phyloP scores from a whole-genome alignment of 768 basidiomycete genomes.

The Trametes gibbosa region DNA sequence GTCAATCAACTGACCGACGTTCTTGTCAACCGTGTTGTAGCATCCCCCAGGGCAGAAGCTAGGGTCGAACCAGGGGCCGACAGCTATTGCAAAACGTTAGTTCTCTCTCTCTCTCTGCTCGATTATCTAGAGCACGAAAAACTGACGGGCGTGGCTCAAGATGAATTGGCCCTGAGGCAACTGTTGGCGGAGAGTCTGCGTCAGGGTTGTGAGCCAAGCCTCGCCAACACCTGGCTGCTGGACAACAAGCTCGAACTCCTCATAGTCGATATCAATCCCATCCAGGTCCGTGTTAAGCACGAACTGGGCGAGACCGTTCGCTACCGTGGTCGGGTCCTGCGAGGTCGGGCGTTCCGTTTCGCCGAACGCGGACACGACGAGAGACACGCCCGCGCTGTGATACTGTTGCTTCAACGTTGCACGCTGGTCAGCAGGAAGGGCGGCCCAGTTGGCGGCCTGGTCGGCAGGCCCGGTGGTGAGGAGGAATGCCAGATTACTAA shows the following conservation, averaged over 20 bases:
- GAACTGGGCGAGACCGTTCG: constrained; percentile 43
- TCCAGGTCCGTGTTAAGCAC: constrained; percentile 44
- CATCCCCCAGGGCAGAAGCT: constrained; percentile 36
- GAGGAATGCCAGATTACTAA: constrained; percentile 42
- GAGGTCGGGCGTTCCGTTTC: constrained; percentile 43
- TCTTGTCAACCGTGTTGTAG: constrained; percentile 36
- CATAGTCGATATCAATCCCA: constrained; percentile 55
- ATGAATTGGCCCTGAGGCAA: constrained; percentile 27
- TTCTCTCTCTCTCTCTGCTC: not conserved
- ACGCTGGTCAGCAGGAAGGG: constrained; percentile 37
- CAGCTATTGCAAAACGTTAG: constrained; percentile 29
- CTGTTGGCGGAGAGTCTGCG: constrained; percentile 31
- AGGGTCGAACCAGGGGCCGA: constrained; percentile 43
- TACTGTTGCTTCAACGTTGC: constrained; percentile 44
- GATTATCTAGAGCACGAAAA: not conserved
- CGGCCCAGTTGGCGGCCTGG: constrained; percentile 43
- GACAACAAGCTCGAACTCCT: constrained; percentile 56
- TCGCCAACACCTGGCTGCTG: constrained; percentile 54
- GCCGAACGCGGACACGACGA: constrained; percentile 57
- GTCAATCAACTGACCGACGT: constrained; percentile 44
- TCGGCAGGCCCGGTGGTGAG: constrained; percentile 40
- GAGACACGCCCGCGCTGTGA: constrained; percentile 50
- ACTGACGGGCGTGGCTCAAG: constrained; percentile 30
- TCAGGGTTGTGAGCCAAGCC: constrained; percentile 37
- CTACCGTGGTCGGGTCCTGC: constrained; percentile 36